These are phyloP conservation scores for Penicillium roqueforti DNA, from an alignment of 495 filamentous ascomycete species.

Conservation along the genomic window DNA sequence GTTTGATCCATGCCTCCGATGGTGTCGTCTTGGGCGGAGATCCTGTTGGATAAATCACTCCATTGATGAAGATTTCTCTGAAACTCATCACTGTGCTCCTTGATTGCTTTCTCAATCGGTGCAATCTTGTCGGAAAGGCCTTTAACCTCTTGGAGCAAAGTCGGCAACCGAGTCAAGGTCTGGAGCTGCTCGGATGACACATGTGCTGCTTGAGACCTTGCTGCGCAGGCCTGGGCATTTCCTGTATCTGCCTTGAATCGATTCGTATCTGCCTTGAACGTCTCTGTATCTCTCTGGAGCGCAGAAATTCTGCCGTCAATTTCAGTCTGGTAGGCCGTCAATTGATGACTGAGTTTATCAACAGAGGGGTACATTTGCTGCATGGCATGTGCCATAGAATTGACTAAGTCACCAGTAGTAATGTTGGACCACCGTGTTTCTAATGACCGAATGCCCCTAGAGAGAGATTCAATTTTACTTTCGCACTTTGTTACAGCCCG, in stretches of 20 bases:
- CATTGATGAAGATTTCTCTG: neutral
- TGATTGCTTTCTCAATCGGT: neutral
- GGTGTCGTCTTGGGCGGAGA: neutral
- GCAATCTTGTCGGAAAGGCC: neutral
- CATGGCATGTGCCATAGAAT: slow-evolving; percentile 34
- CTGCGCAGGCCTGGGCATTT: neutral
- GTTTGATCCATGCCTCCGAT: neutral
- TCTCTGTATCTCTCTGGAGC: neutral
- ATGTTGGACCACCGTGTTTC: slow-evolving; percentile 37
- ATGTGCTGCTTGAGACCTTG: neutral
- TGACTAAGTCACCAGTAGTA: slow-evolving; percentile 30
- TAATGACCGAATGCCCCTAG: slow-evolving; percentile 32
- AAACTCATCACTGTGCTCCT: neutral
- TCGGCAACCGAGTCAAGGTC: neutral
- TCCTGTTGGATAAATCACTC: neutral
- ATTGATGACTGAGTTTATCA: slow-evolving; percentile 2
- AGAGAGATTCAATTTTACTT: slow-evolving; percentile 10
- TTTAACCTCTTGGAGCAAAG: neutral
- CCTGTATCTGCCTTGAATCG: neutral
- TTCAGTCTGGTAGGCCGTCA: neutral
- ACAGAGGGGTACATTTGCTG: slow-evolving; percentile 35
- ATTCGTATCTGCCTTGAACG: neutral
- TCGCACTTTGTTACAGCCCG: neutral
- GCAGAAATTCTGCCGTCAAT: slow-evolving; percentile 1
- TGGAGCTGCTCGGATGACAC: neutral